phyloP scores from a whole-genome alignment of 345 rosid genomes.

The Gossypium raimondii region DNA sequence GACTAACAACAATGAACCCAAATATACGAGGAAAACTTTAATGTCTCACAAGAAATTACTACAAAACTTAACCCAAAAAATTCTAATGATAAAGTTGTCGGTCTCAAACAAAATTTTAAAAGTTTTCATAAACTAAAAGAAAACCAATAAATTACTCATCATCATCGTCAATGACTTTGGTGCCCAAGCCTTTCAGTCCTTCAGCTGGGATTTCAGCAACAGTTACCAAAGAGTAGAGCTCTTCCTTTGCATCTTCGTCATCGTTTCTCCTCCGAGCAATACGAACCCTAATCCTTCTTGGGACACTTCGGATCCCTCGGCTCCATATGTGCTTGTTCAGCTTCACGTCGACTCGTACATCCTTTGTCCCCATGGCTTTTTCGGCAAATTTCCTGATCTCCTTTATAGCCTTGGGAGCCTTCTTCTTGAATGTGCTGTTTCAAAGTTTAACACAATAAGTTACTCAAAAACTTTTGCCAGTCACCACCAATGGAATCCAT shows the following conservation, averaged over 20 bases:
- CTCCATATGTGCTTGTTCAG: conserved; percentile 67
- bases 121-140: not conserved
- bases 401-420: conserved; percentile 63
- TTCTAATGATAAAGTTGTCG: not conserved
- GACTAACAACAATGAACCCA: not conserved
- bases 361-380: conserved; percentile 52
- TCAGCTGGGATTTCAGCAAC: conserved; percentile 50
- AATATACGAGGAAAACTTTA: not conserved
- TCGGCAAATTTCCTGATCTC: conserved; percentile 61
- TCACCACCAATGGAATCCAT: not conserved
- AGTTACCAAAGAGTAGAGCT: conserved; percentile 58
- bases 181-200: conserved; percentile 55
- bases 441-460: not conserved
- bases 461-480: not conserved
- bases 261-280: conserved; percentile 60
- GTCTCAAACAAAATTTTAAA: not conserved
- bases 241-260: conserved; percentile 65
- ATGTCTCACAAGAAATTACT: not conserved
- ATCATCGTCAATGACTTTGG: conserved; percentile 61
- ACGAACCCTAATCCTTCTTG: conserved; percentile 56
- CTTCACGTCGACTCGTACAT: conserved; percentile 48
- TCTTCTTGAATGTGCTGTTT: conserved; percentile 67
- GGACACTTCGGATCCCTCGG: conserved; percentile 59
- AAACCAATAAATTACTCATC: conserved; percentile 37
- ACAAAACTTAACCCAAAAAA: not conserved